Evolutionary conservation across 169 alveolate genomes (phyloP), one percentile per base, ranked within the genome.

Genomic region (Plasmodium chabaudi): DNA sequence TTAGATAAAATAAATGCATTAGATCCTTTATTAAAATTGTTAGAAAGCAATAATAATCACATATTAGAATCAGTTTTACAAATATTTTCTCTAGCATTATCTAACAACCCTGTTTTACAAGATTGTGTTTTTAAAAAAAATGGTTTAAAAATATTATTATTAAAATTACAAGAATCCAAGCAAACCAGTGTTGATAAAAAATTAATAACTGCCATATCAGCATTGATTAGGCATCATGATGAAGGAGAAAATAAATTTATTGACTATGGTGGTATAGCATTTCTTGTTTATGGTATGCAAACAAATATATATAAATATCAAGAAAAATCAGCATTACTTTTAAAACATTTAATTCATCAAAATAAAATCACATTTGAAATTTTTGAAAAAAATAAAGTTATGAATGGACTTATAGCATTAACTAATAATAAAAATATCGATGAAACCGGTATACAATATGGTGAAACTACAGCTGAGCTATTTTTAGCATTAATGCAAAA

Each of bases 401-500:
- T 82, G 77, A 82, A 57, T 27, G 90, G 90, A 68, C 60, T 82
- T 0, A 57, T 82, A 51, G 53, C 73, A 39, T 63, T 82, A 55
- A 72, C 82, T 9, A 82, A 82, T 5, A 82, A 82, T 53, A 82
- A 65, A 27, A 82, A 82, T 61, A 82, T 82, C 1, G 90, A 82
- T 61, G 90, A 82, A 56, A 82, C 90, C 0, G 90, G 90, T 10
- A 68, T 82, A 82, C 90, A 82, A 23, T 82, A 67, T 68, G 90
- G 90, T 21, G 90, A 82, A 60, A 82, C 90, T n/a, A 82, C 90
- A 46, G 90, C 90, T 15, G 90, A 82, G 56, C 71, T 82, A 13
- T 67, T 82, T 44, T 44, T 82, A 17, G 90, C 90, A 1, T 47
- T 82, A 23, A 82, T 82, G 47, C 90, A 82, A 71, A 82, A 67